phyloP scores from a whole-genome alignment of 345 rosid species.

The Noccaea caerulescens region DNA sequence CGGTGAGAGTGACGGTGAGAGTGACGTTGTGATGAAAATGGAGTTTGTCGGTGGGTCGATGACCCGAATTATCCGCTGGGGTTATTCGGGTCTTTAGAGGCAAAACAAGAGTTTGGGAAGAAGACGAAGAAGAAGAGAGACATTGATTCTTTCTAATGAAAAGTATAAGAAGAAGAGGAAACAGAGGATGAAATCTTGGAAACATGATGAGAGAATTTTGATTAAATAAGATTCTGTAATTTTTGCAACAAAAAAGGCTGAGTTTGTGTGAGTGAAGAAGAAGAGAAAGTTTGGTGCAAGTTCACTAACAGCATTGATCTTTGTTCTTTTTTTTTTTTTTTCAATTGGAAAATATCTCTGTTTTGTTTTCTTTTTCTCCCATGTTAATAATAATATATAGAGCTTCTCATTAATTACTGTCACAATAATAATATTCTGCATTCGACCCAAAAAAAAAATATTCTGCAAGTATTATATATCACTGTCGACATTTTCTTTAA shows the following conservation, averaged over 20 bases:
- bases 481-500: no score
- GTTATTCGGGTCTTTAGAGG: slow-evolving; percentile 64
- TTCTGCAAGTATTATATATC: no score
- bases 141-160: slow-evolving; percentile 34
- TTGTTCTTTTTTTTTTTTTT: slow-evolving; percentile 19
- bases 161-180: slow-evolving; percentile 24
- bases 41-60: slow-evolving; percentile 67
- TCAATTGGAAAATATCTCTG: slow-evolving; percentile 34
- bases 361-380: slow-evolving; percentile 17
- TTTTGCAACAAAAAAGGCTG: background rate
- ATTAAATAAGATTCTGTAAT: background rate
- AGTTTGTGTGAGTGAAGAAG: slow-evolving; percentile 7
- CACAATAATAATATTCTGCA: no score
- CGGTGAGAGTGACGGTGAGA: slow-evolving; percentile 74
- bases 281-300: slow-evolving; percentile 39
- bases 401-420: no score
- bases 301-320: slow-evolving; percentile 29
- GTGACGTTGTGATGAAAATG: slow-evolving; percentile 81
- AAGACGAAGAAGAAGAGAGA: slow-evolving; percentile 31
- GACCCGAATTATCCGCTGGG: slow-evolving; percentile 43
- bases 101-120: slow-evolving; percentile 49
- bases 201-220: slow-evolving; percentile 21
- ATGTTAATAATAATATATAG: background rate
- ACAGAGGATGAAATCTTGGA: slow-evolving; percentile 22
- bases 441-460: no score